A percentile compares a stretch with the other conserved stretches of the same genome.
phyloP scores from a whole-genome alignment of 1,284 basidiomycete genomes.

The Leccinum subrobustum region DNA sequence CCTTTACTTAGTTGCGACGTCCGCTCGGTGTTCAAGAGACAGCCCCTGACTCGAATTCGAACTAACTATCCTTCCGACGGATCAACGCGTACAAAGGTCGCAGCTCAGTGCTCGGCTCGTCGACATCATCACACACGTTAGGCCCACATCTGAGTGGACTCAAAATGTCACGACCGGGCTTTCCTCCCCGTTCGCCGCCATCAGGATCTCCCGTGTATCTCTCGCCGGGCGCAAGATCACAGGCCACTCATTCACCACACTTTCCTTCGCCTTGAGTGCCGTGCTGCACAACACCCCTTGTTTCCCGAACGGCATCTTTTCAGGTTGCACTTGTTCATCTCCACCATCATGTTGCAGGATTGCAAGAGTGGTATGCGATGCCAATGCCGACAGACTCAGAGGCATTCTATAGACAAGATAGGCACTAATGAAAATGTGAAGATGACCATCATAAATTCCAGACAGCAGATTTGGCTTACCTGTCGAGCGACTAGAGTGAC shows the following conservation, averaged over 20 bases:
- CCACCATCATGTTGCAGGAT: slow-evolving; percentile 13
- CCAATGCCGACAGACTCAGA: slow-evolving; percentile 48
- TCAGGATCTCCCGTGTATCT: slow-evolving; percentile 77
- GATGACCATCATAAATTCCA: no score
- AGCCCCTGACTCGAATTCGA: no score
- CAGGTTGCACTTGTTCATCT: neutral
- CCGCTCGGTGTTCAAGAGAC: no score
- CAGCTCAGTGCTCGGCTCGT: no score
- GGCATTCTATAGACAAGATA: slow-evolving; percentile 64
- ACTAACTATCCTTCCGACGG: no score
- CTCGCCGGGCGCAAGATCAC: slow-evolving; percentile 79
- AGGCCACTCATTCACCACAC: slow-evolving; percentile 68
- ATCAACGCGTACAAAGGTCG: no score
- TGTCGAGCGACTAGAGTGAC: neutral
- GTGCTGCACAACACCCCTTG: slow-evolving; percentile 61
- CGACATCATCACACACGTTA: no score
- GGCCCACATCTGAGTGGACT: neutral
- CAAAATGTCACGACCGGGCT: slow-evolving; percentile 28
- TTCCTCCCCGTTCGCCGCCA: slow-evolving; percentile 28
- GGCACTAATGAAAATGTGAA: slow-evolving; percentile 34
- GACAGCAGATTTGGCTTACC: no score
- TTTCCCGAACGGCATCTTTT: slow-evolving; percentile 62
- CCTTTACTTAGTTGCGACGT: no score
- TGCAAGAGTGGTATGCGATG: slow-evolving; percentile 63
- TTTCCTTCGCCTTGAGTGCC: slow-evolving; percentile 73